A percentile compares a stretch with the other conserved stretches of the same genome.
Evolutionary conservation across 2,329 filamentous ascomycete genomes (phyloP).

Genomic region (Gnomoniopsis smithogilvyi): DNA sequence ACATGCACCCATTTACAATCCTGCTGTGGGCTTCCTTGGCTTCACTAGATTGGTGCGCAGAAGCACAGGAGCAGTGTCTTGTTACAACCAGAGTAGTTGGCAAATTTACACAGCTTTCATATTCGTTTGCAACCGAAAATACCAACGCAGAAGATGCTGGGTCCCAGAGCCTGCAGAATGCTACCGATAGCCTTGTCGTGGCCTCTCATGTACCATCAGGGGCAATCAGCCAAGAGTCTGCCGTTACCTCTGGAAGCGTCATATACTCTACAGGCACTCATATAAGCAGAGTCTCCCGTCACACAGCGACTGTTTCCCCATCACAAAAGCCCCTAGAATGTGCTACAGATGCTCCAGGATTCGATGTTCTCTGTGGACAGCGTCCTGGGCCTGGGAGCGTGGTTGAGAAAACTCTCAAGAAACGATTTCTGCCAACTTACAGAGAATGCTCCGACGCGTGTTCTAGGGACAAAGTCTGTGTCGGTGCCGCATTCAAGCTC

Average conservation of each 20-base stretch:
- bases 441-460: background rate
- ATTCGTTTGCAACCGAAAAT: background rate
- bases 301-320: too few species aligned
- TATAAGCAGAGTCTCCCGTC: too few species aligned
- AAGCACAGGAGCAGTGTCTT: background rate
- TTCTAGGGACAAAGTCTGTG: background rate
- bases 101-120: background rate
- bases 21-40: background rate
- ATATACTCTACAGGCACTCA: too few species aligned
- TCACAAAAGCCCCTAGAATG: background rate
- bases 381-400: background rate
- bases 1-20: background rate
- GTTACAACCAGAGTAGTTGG: background rate
- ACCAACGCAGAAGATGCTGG: background rate
- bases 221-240: too few species aligned
- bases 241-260: too few species aligned
- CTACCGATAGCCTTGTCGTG: background rate
- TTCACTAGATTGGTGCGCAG: background rate
- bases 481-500: background rate
- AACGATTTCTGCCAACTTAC: background rate
- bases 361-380: background rate
- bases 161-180: background rate
- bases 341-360: background rate
- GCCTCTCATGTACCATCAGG: background rate
- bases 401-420: background rate